These are phyloP conservation scores for Cercophora samala DNA, from an alignment of 495 filamentous ascomycete species.

Conservation along the genomic window DNA sequence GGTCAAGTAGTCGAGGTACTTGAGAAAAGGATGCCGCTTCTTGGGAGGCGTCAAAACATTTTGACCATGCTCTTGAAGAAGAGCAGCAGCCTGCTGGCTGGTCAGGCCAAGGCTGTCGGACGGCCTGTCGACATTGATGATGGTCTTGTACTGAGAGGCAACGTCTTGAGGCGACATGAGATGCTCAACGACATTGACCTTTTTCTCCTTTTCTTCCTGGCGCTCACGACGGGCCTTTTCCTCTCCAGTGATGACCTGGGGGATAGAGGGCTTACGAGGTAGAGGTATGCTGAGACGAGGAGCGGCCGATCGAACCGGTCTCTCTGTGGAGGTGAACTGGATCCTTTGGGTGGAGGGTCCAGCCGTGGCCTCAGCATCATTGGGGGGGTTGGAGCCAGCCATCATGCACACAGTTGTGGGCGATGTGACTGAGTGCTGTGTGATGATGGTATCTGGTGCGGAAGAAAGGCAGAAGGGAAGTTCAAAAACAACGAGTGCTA, in stretches of 20 bases:
- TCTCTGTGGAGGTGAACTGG: not conserved
- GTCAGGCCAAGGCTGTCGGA: slow-evolving; percentile 29
- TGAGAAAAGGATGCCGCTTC: slow-evolving; percentile 30
- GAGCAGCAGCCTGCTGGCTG: slow-evolving; percentile 23
- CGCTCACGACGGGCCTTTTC: slow-evolving; percentile 22
- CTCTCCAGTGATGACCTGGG: slow-evolving; percentile 28
- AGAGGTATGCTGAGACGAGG: not conserved
- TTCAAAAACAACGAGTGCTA: too few species aligned
- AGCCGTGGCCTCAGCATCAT: not conserved
- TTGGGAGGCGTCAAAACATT: slow-evolving; percentile 33
- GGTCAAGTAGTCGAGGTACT: slow-evolving; percentile 27
- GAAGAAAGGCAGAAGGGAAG: not conserved
- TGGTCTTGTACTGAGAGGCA: slow-evolving; percentile 27
- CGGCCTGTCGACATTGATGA: slow-evolving; percentile 28
- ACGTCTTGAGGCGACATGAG: slow-evolving; percentile 29
- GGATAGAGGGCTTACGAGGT: slow-evolving; percentile 20
- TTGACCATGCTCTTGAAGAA: slow-evolving; percentile 25
- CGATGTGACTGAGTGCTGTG: not conserved
- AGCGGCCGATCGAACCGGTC: not conserved
- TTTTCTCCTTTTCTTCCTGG: slow-evolving; percentile 24
- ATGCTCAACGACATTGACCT: slow-evolving; percentile 32
- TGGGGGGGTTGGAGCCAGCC: not conserved
- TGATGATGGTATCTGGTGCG: not conserved
- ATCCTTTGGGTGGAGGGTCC: not conserved
- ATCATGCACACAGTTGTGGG: not conserved